phyloP scores from a whole-genome alignment of 2,329 filamentous ascomycete genomes.

The Botrytis galanthina region DNA sequence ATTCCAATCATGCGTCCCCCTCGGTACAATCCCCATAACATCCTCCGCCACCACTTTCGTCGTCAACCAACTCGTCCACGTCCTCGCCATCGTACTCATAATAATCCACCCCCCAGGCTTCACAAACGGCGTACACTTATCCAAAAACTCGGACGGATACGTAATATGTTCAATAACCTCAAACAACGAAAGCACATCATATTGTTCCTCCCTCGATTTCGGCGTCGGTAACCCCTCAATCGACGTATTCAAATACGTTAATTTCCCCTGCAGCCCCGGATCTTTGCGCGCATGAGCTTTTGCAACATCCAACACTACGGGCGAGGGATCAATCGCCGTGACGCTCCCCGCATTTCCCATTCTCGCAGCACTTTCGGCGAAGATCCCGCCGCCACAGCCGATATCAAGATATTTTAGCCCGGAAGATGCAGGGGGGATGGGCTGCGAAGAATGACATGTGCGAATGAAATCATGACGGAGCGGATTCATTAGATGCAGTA shows the following conservation, averaged over 20 bases:
- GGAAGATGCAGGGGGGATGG: conserved; percentile 41
- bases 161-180: conserved; percentile 95
- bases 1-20: conserved; percentile 91
- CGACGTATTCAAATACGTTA: conserved; percentile 72
- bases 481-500: conserved; percentile 97
- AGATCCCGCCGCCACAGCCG: conserved; percentile 94
- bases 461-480: conserved; percentile 90
- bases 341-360: conserved; percentile 62
- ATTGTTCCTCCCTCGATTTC: conserved; percentile 46
- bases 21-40: conserved; percentile 80
- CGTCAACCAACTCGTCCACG: conserved; percentile 83
- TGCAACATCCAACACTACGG: conserved; percentile 72
- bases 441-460: conserved; percentile 61
- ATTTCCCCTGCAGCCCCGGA: conserved; percentile 60
- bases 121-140: conserved; percentile 69
- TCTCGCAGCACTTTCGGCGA: conserved; percentile 81
- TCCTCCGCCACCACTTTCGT: conserved; percentile 93
- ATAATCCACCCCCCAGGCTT: conserved; percentile 91
- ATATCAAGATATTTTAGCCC: conserved; percentile 79
- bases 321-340: conserved; percentile 75
- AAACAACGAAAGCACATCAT: conserved; percentile 83
- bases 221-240: conserved; percentile 66
- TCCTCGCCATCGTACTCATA: conserved; percentile 87
- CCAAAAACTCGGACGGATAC: conserved; percentile 70
- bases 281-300: conserved; percentile 72